Evolutionary conservation across 2,329 filamentous ascomycete genomes (phyloP), one percentile per base, ranked within the genome.

Genomic region (Pseudocercospora musae): DNA sequence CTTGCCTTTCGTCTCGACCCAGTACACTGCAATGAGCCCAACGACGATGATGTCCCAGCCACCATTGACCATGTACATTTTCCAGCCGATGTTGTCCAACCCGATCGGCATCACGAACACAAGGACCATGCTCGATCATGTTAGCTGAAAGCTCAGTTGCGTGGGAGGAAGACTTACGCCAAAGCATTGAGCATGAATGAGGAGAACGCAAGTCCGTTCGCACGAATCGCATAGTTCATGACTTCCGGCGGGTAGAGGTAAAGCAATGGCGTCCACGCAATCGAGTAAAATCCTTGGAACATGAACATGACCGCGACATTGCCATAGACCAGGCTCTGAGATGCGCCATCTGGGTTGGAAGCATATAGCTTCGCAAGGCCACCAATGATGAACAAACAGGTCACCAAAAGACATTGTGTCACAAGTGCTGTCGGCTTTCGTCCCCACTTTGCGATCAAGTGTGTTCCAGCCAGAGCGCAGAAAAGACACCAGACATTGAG

Each of bases 361-460:
- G 64, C 65, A 54, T 76, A 76, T 18, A 72, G 27, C 27, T 84
- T 84, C 4, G 80, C 79, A 3, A 85, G 71, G 1, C 76, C 80
- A 1, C 82, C 82, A 42, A 84, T 79, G 57, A 84, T 74, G 66
- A 84, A 84, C 1, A 85, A 76, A 42, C 78, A 82, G 20, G 78
- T 57, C 2, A 69, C 63, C 15, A 69, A 64, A 27, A 68, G 53
- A 31, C 57, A 54, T 27, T 68, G 56, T n/a, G 66, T 66, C n/a
- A 67, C 44, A 3, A 70, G 37, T 0, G 27, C 78, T 72, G 60
- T 66, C 23, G 62, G 65, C 66, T 71, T 71, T 21, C 69, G 64
- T 23, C 69, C 69, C 67, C 64, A 68, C 21, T 29, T 54, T 18
- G 62, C 64, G 40, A 62, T 62, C 6, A 67, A 40, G 9, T 64